Evolutionary conservation across 176 grass and related monocot species (phyloP).

Genomic region (Cymbopogon citratus): DNA sequence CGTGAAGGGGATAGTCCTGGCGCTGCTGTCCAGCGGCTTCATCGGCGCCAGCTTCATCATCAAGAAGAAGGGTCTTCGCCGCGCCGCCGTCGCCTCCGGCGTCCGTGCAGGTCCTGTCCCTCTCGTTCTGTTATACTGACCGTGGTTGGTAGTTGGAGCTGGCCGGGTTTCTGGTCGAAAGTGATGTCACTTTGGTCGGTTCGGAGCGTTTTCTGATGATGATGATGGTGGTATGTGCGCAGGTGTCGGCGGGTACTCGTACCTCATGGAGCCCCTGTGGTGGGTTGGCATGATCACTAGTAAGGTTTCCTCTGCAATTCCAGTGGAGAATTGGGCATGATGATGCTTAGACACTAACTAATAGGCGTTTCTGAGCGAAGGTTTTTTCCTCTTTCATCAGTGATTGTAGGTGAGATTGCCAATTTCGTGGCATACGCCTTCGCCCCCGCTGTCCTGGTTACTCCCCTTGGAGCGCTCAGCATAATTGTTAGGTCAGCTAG

Average conservation of each 20-base stretch:
- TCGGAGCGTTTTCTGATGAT: background rate
- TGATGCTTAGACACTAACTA: background rate
- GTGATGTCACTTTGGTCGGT: background rate
- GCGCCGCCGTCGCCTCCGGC: slow-evolving; percentile 72
- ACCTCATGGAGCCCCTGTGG: slow-evolving; percentile 91
- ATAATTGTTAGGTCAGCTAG: slow-evolving; percentile 81
- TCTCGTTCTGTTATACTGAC: background rate
- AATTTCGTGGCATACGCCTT: slow-evolving; percentile 97
- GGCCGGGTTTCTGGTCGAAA: background rate
- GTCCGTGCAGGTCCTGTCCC: slow-evolving; percentile 60
- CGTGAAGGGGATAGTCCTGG: slow-evolving; percentile 72
- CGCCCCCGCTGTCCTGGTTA: slow-evolving; percentile 86
- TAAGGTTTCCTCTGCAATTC: slow-evolving; percentile 35
- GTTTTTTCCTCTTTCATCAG: slow-evolving; percentile 39
- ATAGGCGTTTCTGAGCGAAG: background rate
- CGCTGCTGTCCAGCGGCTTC: slow-evolving; percentile 87
- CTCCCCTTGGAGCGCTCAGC: slow-evolving; percentile 91
- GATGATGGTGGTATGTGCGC: slow-evolving; percentile 17
- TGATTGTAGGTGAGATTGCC: slow-evolving; percentile 87
- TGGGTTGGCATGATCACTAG: slow-evolving; percentile 97
- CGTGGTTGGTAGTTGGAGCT: background rate
- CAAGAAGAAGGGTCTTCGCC: slow-evolving; percentile 95
- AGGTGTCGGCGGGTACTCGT: slow-evolving; percentile 90
- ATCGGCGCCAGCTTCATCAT: slow-evolving; percentile 94
- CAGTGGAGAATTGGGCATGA: background rate